Percentiles rank a stretch among this genome's conserved stretches.
These are phyloP conservation scores for Schoenoplectus triqueter DNA, from an alignment of 202 grass and related monocot genomes.

Conservation along the genomic window DNA sequence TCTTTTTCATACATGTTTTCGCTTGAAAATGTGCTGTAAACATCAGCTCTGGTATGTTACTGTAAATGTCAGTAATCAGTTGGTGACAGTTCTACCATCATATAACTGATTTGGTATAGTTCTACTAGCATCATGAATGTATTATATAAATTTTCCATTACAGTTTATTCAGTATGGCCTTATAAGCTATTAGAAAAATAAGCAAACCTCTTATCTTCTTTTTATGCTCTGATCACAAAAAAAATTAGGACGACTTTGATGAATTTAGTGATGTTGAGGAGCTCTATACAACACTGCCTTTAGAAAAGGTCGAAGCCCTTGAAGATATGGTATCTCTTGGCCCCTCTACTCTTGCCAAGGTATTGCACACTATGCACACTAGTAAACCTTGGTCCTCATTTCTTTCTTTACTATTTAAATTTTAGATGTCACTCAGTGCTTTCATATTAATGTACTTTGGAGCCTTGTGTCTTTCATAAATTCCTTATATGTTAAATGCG, in stretches of 20 bases:
- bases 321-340: constrained; percentile 99
- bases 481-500: background rate
- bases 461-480: background rate
- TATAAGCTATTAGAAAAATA: constrained; percentile 15
- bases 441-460: background rate
- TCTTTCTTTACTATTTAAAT: constrained; percentile 12
- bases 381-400: background rate
- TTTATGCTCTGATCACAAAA: constrained; percentile 31
- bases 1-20: constrained; percentile 13
- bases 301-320: constrained; percentile 97
- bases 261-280: constrained; percentile 98
- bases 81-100: background rate
- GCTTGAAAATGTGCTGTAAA: constrained; percentile 24
- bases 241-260: constrained; percentile 94
- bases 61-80: background rate
- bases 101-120: background rate
- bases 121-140: background rate
- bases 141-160: background rate
- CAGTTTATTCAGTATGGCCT: background rate
- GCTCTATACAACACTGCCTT: constrained; percentile 82
- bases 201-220: background rate
- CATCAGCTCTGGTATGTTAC: background rate
- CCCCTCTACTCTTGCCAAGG: constrained; percentile 86
- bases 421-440: background rate
- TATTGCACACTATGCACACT: constrained; percentile 28